Base-by-base conservation (phyloP, 2,329 filamentous ascomycete genomes). In the Pseudogymnoascus sp. region DNA sequence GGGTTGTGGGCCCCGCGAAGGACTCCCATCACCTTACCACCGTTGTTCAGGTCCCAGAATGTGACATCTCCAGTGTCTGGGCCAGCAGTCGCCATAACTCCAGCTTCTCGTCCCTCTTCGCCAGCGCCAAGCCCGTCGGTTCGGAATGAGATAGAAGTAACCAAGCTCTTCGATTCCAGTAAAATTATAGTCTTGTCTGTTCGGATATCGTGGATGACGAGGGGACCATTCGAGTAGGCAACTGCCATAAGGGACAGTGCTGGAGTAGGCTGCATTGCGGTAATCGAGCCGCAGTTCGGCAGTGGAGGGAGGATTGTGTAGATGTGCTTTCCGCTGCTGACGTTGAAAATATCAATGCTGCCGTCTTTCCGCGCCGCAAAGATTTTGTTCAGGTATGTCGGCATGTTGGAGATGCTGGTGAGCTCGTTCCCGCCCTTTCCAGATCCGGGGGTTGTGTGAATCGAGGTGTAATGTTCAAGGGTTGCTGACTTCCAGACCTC, bases 281-380 rank as follows among this genome's bases (percentile, higher is more conserved):
- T 96, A n/a, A 97, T 90, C 12, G 89, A 82, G 56, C 93, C 93
- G 68, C 85, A 88, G 61, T 87, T 82, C 2, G 87, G 80, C 7
- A 84, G 83, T 0, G 90, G 87, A 0, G 95, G 90, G 12, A 95
- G 79, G 61, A 99, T 88, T 1, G 92, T 96, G 75, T 97, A 96
- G 28, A 99, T 85, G 62, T 97, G 81, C 75, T 96, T 96, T 59
- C 85, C 93, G 3, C 91, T 96, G 73, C 89, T 96, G 65, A 99
- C 80, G 72, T 99, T 99, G 93, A 95, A 99, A 60, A 99, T 96
- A 72, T 99, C 95, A 7, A 97, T 88, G 75, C 87, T 89, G 5
- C 95, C 95, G 74, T 99, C 92, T 66, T 84, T 84, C 70, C 91
- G 87, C 8, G 91, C 96, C 2, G 91, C 89, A 68, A 97, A 91